Evolutionary conservation across 2,329 filamentous ascomycete genomes (phyloP).

Genomic region (Colletotrichum magnum): DNA sequence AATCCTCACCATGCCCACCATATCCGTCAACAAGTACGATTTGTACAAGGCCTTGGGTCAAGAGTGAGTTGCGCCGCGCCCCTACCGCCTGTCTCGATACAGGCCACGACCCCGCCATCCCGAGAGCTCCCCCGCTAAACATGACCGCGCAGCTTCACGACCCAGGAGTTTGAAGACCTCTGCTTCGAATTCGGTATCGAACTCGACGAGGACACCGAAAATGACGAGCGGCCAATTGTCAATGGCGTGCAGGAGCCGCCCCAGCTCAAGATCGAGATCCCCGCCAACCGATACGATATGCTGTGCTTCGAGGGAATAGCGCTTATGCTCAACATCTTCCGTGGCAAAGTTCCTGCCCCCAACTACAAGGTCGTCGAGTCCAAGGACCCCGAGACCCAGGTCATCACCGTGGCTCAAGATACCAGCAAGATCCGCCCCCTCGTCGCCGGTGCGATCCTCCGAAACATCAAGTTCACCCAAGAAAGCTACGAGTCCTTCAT

Average conservation of each 20-base stretch:
- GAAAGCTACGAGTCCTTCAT: conserved; percentile 98
- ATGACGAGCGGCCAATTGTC: conserved; percentile 79
- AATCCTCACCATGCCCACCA: conserved; percentile 84
- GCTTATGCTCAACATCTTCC: conserved; percentile 96
- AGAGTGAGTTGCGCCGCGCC: conserved; percentile 71
- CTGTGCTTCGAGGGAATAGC: conserved; percentile 97
- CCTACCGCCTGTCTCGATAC: conserved; percentile 11
- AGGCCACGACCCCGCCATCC: conserved; percentile 35
- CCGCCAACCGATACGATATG: conserved; percentile 95
- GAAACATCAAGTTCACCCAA: conserved; percentile 92
- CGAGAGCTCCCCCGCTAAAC: conserved; percentile 28
- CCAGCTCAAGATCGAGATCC: conserved; percentile 98
- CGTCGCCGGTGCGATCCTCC: conserved; percentile 89
- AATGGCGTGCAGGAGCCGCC: conserved; percentile 88
- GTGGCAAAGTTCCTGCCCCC: conserved; percentile 80
- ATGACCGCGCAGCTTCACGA: conserved; percentile 79
- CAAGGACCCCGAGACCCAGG: conserved; percentile 80
- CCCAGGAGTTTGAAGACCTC: conserved; percentile 94
- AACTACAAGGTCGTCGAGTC: conserved; percentile 84
- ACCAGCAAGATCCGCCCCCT: conserved; percentile 87
- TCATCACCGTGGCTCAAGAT: conserved; percentile 82
- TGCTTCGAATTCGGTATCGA: conserved; percentile 99
- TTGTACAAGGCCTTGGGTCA: conserved; percentile 93
- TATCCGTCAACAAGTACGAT: conserved; percentile 94
- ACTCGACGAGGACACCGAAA: conserved; percentile 93